These are phyloP conservation scores for Anthoceros angustus DNA, from an alignment of 225 moss, liverwort and hornwort genomes.

Conservation along the genomic window DNA sequence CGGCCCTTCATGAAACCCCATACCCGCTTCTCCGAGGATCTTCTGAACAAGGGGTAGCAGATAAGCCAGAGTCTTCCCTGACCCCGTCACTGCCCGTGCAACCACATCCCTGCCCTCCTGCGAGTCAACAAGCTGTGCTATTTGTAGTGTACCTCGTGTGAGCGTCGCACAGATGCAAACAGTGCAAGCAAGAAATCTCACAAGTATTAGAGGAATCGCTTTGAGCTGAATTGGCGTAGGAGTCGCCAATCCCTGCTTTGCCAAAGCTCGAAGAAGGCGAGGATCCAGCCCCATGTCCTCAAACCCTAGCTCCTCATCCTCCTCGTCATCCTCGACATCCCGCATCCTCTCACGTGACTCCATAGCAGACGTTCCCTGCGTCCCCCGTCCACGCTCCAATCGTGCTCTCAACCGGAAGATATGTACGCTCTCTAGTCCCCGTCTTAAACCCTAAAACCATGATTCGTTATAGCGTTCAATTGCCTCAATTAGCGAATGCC, in stretches of 20 bases:
- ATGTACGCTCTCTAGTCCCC: no score
- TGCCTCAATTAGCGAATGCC: no score
- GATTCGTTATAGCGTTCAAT: no score
- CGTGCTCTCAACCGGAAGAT: no score
- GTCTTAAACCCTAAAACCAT: no score
- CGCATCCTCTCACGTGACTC: neutral
- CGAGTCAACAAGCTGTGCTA: neutral
- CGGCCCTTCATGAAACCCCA: slow-evolving; percentile 30
- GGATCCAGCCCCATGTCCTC: slow-evolving; percentile 93
- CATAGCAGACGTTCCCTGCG: slow-evolving; percentile 6
- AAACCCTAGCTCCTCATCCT: slow-evolving; percentile 46
- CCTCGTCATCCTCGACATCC: slow-evolving; percentile 23
- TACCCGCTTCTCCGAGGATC: slow-evolving; percentile 39
- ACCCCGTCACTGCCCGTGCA: slow-evolving; percentile 84
- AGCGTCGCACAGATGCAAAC: neutral
- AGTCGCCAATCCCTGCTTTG: slow-evolving; percentile 49
- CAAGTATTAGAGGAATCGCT: slow-evolving; percentile 72
- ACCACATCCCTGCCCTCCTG: slow-evolving; percentile 79
- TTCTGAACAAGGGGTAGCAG: slow-evolving; percentile 75
- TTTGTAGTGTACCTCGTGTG: neutral
- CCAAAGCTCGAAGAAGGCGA: slow-evolving; percentile 55
- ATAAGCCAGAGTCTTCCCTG: slow-evolving; percentile 74
- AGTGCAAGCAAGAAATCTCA: slow-evolving; percentile 6
- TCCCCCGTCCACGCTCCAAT: neutral
- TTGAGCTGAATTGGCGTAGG: slow-evolving; percentile 83